Base-by-base conservation (phyloP, 2,329 filamentous ascomycete genomes). In the Verticillium isaacii region DNA sequence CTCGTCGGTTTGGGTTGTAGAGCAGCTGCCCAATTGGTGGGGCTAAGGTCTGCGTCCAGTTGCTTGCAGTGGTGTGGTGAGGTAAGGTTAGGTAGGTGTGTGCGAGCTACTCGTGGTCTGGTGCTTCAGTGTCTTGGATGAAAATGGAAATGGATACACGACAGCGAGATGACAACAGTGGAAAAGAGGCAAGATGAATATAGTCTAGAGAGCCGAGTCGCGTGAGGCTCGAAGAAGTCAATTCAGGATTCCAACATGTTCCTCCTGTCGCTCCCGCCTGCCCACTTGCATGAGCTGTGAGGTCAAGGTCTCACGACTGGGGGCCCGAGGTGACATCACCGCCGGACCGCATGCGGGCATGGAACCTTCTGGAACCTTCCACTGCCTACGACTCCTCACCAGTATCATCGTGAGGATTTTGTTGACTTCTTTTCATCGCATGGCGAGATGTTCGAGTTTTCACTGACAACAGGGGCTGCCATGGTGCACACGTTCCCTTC, bases 301-400 rank as follows among this genome's bases (percentile, higher is more conserved):
- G n/a, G 32, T 57, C 55, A 36, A 57, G 55, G 32, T 36, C 55
- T 57, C 32, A 23, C 55, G 17, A 19, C 34, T 15, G 41, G 57
- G 32, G 54, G 25, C 29, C 29, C 15, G 32, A 34, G n/a, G 58
- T 59, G 58, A 59, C 58, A 59, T 59, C 58, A 59, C 58, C n/a
- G 19, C 19, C 32, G n/a, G 29, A 58, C 34, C 23, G 37, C 19
- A 23, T 14, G 12, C 50, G 45, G 14, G 2, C 37, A 65, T 67
- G 52, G 71, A 73, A 74, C 55, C 65, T 73, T 72, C 72, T 67
- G 66, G 71, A 73, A 74, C 60, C 67, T 73, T 74, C 72, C 56
- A 68, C 62, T 23, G n/a, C 54, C 12, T 15, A 14, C 56, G 15
- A 6, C 8, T 29, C 19, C 39, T n/a, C n/a, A 8, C 45, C 12